These are phyloP conservation scores for Thraustotheca clavata DNA, from an alignment of 352 stramenopile genomes.

Conservation along the genomic window DNA sequence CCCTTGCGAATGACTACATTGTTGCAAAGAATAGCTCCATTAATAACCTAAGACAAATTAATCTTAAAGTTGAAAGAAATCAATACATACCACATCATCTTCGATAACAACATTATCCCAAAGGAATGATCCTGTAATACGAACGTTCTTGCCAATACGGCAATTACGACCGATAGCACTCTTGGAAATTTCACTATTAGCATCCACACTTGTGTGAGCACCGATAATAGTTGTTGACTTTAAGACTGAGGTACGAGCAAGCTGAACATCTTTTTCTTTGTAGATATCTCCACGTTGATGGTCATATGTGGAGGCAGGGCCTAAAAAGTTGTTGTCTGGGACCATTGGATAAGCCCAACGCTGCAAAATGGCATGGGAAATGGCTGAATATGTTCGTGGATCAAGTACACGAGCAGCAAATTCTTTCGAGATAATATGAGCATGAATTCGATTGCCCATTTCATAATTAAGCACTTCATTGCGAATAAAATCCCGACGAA, in stretches of 20 bases:
- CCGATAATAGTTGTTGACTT: conserved; percentile 70
- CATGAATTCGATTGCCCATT: conserved; percentile 95
- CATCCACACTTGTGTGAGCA: conserved; percentile 39
- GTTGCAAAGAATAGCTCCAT: conserved; percentile 77
- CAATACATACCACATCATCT: conserved; percentile 36
- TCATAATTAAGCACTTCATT: conserved; percentile 98
- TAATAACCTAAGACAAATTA: conserved; percentile 29
- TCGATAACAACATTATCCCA: conserved; percentile 79
- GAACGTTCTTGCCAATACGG: conserved; percentile 58
- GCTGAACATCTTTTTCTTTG: conserved; percentile 57
- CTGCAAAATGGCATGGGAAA: conserved; percentile 90
- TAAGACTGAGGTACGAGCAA: conserved; percentile 58
- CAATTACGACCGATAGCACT: conserved; percentile 67
- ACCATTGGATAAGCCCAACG: conserved; percentile 96
- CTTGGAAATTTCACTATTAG: conserved; percentile 45
- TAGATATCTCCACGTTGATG: conserved; percentile 80
- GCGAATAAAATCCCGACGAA: conserved; percentile 92
- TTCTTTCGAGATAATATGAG: conserved; percentile 85
- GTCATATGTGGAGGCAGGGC: conserved; percentile 45
- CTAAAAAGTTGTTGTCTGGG: conserved; percentile 86
- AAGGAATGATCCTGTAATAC: conserved; percentile 64
- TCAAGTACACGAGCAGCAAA: conserved; percentile 94
- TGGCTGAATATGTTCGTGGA: conserved; percentile 87
- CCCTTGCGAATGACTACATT: conserved; percentile 64
- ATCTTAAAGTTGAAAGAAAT: not conserved